Conservation (phyloP, 2,329 filamentous ascomycete species). For the Diaporthe sp. region DNA sequence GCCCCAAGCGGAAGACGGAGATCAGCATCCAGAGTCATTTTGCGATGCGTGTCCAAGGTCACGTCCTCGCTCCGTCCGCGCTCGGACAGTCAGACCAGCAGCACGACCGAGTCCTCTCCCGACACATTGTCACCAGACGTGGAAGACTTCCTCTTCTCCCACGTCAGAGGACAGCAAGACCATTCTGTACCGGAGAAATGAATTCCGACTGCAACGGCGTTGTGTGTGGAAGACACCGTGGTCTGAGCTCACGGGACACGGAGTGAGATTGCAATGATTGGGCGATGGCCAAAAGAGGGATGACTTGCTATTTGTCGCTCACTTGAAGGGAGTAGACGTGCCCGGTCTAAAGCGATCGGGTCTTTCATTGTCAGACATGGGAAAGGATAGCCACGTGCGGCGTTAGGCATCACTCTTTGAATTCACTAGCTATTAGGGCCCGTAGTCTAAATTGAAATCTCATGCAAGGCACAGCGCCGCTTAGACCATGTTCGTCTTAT, state of each 20-base stretch:
- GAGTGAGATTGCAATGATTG: background rate
- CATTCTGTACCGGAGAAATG: background rate
- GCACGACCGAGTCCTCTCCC: background rate
- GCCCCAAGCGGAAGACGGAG: slow-evolving; percentile 3
- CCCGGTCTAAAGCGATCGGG: background rate
- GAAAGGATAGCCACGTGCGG: no score
- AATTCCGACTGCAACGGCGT: background rate
- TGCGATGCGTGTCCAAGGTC: slow-evolving; percentile 27
- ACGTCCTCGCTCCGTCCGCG: slow-evolving; percentile 12
- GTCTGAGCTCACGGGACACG: background rate
- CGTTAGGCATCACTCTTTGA: background rate
- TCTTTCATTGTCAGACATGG: no score
- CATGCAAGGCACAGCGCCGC: slow-evolving; percentile 17
- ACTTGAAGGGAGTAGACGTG: background rate
- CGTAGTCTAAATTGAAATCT: slow-evolving; percentile 5
- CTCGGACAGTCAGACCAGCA: slow-evolving; percentile 20
- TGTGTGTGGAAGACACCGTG: background rate
- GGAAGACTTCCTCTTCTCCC: slow-evolving; percentile 14
- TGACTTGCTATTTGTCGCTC: background rate
- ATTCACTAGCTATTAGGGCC: background rate
- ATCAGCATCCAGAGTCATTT: slow-evolving; percentile 7
- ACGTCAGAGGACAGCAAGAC: background rate
- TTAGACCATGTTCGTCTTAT: slow-evolving; percentile 13
- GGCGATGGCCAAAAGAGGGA: no score
- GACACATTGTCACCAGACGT: slow-evolving; percentile 18